phyloP scores from a whole-genome alignment of 805 yeast genomes.

The Tetrapisispora taiwanensis region DNA sequence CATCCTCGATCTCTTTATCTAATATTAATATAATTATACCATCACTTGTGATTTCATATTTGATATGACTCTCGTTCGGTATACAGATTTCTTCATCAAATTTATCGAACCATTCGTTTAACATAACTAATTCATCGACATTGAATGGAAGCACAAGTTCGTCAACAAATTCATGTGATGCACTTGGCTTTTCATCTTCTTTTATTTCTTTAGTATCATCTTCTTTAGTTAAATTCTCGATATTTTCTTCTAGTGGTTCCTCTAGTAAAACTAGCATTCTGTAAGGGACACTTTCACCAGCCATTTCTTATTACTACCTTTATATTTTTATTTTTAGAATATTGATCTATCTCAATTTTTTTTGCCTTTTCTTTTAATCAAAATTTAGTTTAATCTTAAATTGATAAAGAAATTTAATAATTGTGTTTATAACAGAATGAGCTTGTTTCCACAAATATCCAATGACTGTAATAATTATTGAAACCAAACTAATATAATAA shows the following conservation, averaged over 20 bases:
- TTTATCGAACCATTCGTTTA: slow-evolving; percentile 29
- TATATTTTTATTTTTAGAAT: no score
- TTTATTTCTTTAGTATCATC: background rate
- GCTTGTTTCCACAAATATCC: no score
- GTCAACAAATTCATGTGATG: slow-evolving; percentile 27
- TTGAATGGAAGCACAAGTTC: slow-evolving; percentile 25
- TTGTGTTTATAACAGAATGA: no score
- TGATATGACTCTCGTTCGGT: slow-evolving; percentile 31
- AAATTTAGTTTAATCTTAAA: no score
- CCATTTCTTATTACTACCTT: slow-evolving; percentile 4
- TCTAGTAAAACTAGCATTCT: slow-evolving; percentile 26
- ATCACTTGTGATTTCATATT: slow-evolving; percentile 31
- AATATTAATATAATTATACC: slow-evolving; percentile 28
- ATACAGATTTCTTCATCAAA: slow-evolving; percentile 30
- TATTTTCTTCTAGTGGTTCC: slow-evolving; percentile 15
- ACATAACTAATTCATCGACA: slow-evolving; percentile 24
- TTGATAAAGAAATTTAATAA: no score
- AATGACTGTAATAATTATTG: no score
- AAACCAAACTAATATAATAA: no score
- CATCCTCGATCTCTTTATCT: slow-evolving; percentile 20
- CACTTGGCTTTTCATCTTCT: slow-evolving; percentile 9
- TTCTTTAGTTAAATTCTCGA: slow-evolving; percentile 1
- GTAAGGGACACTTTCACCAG: slow-evolving; percentile 14
- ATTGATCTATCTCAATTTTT: background rate
- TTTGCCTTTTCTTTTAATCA: no score